Conservation (phyloP, 2,329 filamentous ascomycete genomes). For the Rhynchosporium secalis region DNA sequence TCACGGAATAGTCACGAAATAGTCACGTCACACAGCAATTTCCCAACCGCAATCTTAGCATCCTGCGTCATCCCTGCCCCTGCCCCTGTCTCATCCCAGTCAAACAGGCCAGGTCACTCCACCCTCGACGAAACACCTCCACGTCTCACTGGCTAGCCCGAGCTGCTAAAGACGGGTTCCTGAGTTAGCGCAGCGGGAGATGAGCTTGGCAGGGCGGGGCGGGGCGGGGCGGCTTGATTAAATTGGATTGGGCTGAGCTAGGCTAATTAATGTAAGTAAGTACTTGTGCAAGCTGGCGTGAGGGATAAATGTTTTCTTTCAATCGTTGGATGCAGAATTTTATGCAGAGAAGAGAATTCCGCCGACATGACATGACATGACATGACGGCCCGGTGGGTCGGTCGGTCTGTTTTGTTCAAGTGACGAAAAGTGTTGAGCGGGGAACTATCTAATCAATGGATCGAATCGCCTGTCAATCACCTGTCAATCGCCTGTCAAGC, state of each 20-base stretch:
- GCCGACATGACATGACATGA: no score
- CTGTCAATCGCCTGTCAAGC: no score
- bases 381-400: no score
- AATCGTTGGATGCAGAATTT: not conserved
- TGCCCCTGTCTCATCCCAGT: not conserved
- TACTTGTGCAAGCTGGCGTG: not conserved
- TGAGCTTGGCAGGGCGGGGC: not conserved
- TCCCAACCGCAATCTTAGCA: no score
- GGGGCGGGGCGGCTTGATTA: not conserved
- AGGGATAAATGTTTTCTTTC: not conserved
- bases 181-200: not conserved
- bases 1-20: no score
- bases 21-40: no score
- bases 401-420: not conserved
- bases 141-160: not conserved
- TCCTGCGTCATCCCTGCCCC: not conserved
- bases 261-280: no score
- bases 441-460: conserved; percentile 4
- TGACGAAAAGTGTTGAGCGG: not conserved
- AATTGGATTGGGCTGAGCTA: no score
- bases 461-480: not conserved
- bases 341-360: not conserved
- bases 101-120: not conserved
- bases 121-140: not conserved
- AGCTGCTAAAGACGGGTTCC: not conserved